A percentile compares a stretch with the other conserved stretches of the same genome.
phyloP scores from a whole-genome alignment of 2,329 filamentous ascomycete species.

The Catunica adiposa region DNA sequence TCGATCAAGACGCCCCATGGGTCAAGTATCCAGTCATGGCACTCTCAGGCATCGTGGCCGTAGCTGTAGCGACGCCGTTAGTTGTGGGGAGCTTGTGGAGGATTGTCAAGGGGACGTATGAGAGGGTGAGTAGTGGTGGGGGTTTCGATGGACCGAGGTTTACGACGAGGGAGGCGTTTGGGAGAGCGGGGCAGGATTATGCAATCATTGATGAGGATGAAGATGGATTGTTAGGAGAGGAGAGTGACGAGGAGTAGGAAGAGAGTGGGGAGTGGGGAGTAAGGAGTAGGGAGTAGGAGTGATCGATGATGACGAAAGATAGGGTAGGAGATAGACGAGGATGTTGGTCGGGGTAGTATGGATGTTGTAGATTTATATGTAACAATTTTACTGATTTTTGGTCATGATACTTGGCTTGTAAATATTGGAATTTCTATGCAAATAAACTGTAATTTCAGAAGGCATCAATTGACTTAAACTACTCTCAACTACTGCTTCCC shows the following conservation, averaged over 20 bases:
- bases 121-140: conserved; percentile 32
- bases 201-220: conserved; percentile 81
- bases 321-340: too few relatives aligned
- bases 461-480: too few relatives aligned
- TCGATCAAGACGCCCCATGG: conserved; percentile 59
- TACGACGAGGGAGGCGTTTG: conserved; percentile 78
- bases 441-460: too few relatives aligned
- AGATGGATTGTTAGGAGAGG: conserved; percentile 82
- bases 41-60: conserved; percentile 46
- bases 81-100: conserved; percentile 60
- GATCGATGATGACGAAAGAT: too few relatives aligned
- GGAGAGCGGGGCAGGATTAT: conserved; percentile 74
- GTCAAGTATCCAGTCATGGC: conserved; percentile 69
- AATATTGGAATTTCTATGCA: too few relatives aligned
- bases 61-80: conserved; percentile 49
- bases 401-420: too few relatives aligned
- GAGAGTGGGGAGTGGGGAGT: neutral
- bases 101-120: conserved; percentile 34
- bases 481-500: too few relatives aligned
- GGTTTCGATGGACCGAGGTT: conserved; percentile 42
- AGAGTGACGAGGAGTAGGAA: conserved; percentile 67
- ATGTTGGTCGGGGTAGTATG: too few relatives aligned
- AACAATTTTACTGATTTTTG: too few relatives aligned
- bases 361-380: too few relatives aligned
- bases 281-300: neutral